Conservation (phyloP, 1,284 basidiomycete genomes). For the Sporisorium graminicola region DNA sequence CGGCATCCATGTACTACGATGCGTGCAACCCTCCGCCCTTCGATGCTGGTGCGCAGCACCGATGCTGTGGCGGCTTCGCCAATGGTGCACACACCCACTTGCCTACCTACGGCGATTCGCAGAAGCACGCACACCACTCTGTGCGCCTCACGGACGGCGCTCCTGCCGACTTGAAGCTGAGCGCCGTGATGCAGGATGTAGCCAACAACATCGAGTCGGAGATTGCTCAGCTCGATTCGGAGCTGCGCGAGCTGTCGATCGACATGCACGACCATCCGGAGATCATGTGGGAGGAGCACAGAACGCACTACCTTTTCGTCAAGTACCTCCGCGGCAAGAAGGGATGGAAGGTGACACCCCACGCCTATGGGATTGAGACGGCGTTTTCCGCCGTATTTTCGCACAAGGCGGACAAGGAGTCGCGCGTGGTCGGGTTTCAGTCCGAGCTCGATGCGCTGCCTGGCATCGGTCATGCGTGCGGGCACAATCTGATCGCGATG, state of each 20-base stretch:
- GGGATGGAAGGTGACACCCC: constrained; percentile 64
- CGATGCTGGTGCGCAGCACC: constrained; percentile 10
- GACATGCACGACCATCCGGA: constrained; percentile 69
- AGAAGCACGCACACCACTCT: constrained; percentile 23
- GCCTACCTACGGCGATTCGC: constrained; percentile 36
- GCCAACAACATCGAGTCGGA: constrained; percentile 50
- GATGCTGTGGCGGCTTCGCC: constrained; percentile 38
- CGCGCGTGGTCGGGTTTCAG: constrained; percentile 71
- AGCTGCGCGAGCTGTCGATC: constrained; percentile 68
- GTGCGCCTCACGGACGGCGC: constrained; percentile 16
- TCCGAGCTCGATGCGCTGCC: constrained; percentile 77
- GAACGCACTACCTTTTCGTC: constrained; percentile 63
- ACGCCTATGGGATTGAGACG: constrained; percentile 72
- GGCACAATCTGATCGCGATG: constrained; percentile 85
- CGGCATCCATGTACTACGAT: constrained; percentile 44
- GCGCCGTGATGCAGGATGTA: constrained; percentile 29
- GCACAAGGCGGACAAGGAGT: constrained; percentile 42
- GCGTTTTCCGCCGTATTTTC: constrained; percentile 81
- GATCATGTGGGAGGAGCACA: constrained; percentile 62
- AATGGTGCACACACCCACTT: constrained; percentile 22
- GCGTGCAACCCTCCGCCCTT: constrained; percentile 48
- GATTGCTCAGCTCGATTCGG: constrained; percentile 51
- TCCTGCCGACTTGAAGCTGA: constrained; percentile 14
- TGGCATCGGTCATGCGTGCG: constrained; percentile 77
- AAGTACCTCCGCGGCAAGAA: constrained; percentile 44